Evolutionary conservation across 495 filamentous ascomycete genomes (phyloP).

Genomic region (Neurospora sp.): DNA sequence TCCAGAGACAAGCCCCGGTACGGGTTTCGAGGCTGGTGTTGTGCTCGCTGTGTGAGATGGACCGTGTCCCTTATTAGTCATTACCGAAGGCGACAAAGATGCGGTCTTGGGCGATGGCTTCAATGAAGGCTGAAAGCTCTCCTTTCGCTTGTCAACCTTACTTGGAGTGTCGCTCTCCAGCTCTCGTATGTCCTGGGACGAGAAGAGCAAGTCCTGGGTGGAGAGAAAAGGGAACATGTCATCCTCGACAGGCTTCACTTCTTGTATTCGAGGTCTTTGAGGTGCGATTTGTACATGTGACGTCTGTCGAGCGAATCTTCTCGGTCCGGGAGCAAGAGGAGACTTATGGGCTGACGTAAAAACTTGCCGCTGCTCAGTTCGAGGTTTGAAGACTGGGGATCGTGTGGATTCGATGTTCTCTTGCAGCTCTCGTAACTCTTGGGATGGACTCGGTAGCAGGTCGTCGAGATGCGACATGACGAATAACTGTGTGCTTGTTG

Average conservation of each 20-base stretch:
- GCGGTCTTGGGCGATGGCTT: not conserved
- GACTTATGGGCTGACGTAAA: not conserved
- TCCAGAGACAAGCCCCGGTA: not conserved
- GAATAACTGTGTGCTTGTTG: slow-evolving; percentile 2
- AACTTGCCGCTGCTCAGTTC: not conserved
- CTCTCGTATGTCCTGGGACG: slow-evolving; percentile 38
- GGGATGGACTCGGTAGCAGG: slow-evolving; percentile 37
- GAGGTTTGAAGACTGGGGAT: not conserved
- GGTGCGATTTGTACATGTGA: not conserved
- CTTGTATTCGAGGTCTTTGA: not conserved
- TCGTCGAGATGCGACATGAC: slow-evolving; percentile 28
- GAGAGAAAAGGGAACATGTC: slow-evolving; percentile 26
- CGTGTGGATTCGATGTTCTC: too few species aligned
- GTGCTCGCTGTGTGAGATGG: not conserved
- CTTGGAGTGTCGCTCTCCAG: slow-evolving; percentile 18
- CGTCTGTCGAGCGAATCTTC: not conserved
- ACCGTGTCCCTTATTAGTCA: not conserved
- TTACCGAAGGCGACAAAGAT: not conserved
- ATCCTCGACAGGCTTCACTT: not conserved
- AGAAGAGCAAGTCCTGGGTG: slow-evolving; percentile 35
- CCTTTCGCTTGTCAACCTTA: not conserved
- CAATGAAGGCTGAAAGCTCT: not conserved
- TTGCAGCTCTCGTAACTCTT: slow-evolving; percentile 32
- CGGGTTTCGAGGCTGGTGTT: not conserved
- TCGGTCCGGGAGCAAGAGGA: not conserved